These are phyloP conservation scores for Cladosporium sp. DNA, from an alignment of 2,329 filamentous ascomycete species.

Conservation along the genomic window DNA sequence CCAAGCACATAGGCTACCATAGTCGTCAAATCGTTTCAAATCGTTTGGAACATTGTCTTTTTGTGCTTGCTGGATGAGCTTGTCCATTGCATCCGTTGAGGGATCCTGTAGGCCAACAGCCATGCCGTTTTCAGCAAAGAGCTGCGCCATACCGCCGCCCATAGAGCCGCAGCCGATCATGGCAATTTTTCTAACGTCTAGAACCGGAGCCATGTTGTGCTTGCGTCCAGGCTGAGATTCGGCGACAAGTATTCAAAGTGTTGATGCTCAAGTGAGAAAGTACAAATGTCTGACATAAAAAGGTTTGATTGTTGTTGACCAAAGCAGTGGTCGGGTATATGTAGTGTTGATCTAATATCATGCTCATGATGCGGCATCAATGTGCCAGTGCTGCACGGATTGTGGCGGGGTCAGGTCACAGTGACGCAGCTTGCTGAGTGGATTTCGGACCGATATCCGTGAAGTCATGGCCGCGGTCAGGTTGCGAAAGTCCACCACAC, in stretches of 20 bases:
- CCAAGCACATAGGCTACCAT: slow-evolving; percentile 48
- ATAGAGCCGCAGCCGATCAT: slow-evolving; percentile 58
- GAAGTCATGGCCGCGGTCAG: not conserved
- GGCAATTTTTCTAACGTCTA: slow-evolving; percentile 41
- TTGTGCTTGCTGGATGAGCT: slow-evolving; percentile 38
- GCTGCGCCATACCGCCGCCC: slow-evolving; percentile 56
- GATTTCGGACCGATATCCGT: slow-evolving; percentile 9
- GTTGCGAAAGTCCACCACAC: not conserved
- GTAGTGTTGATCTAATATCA: not conserved
- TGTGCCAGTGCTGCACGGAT: not conserved
- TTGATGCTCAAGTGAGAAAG: not conserved
- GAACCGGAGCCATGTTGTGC: slow-evolving; percentile 5
- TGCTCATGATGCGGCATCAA: slow-evolving; percentile 1
- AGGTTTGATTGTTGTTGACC: too few species aligned
- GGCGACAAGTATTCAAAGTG: too few species aligned
- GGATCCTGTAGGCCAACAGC: slow-evolving; percentile 55
- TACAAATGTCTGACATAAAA: not conserved
- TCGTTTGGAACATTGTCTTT: slow-evolving; percentile 36
- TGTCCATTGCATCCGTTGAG: slow-evolving; percentile 46
- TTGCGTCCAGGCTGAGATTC: not conserved
- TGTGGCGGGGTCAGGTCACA: slow-evolving; percentile 4
- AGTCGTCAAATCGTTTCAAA: slow-evolving; percentile 41
- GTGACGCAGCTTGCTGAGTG: not conserved
- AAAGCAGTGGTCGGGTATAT: not conserved
- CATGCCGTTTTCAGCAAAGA: slow-evolving; percentile 55